Conservation (phyloP, 768 basidiomycete genomes). For the Rhizopogon vinicolor region DNA sequence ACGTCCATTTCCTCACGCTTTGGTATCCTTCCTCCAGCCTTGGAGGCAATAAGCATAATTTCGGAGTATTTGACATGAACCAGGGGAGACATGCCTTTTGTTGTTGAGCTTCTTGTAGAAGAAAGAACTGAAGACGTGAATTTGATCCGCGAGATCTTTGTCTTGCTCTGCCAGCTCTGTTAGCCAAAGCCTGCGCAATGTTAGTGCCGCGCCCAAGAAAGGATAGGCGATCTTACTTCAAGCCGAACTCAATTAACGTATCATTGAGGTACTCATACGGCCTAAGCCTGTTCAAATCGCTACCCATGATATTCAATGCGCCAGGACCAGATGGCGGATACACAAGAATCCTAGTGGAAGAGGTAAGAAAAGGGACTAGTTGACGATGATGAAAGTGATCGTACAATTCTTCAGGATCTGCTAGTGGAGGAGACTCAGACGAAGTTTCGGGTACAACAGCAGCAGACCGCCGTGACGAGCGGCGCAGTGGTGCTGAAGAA, state of each 20-base stretch:
- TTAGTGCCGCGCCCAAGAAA: neutral
- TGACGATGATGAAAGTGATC: constrained; percentile 12
- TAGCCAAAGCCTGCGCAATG: constrained; percentile 58
- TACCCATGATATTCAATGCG: constrained; percentile 76
- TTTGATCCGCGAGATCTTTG: constrained; percentile 61
- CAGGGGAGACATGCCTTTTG: constrained; percentile 39
- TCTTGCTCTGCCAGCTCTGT: constrained; percentile 47
- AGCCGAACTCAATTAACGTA: constrained; percentile 91
- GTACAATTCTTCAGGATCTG: constrained; percentile 65
- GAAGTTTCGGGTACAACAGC: constrained; percentile 28
- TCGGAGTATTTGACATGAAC: neutral
- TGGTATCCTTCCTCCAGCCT: constrained; percentile 66
- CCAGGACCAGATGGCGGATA: constrained; percentile 70
- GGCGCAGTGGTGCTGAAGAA: constrained; percentile 17
- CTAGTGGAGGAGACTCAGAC: constrained; percentile 12
- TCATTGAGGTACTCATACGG: constrained; percentile 92
- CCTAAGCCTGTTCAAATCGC: constrained; percentile 69
- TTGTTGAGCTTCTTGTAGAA: constrained; percentile 93
- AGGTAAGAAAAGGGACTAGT: constrained; percentile 2
- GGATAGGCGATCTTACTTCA: constrained; percentile 59
- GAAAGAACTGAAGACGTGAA: constrained; percentile 95
- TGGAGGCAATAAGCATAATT: constrained; percentile 4
- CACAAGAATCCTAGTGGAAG: constrained; percentile 54
- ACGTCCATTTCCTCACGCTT: constrained; percentile 92
- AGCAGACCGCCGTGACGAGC: constrained; percentile 32